A percentile compares a stretch with the other conserved stretches of the same genome.
phyloP scores from a whole-genome alignment of 1,139 yeast genomes.

The Hemisphaericaspora subhashii region DNA sequence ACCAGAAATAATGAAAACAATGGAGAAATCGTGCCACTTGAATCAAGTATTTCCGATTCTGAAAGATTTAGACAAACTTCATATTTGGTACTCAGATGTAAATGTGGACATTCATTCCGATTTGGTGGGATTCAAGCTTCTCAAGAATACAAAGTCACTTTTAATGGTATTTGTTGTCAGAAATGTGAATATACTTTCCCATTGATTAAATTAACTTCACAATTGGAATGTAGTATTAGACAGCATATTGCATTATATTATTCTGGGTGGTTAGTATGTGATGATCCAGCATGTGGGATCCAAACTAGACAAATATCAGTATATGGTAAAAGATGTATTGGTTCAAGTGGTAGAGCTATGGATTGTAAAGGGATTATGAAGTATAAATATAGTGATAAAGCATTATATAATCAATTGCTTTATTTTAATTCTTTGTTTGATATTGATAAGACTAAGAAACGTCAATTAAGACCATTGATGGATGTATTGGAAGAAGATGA shows the following conservation, averaged over 20 bases:
- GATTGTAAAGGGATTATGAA: constrained; percentile 86
- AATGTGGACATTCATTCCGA: constrained; percentile 59
- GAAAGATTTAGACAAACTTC: constrained; percentile 77
- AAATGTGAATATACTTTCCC: constrained; percentile 56
- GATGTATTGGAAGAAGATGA: constrained; percentile 28
- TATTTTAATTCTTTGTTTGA: constrained; percentile 81
- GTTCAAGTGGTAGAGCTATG: constrained; percentile 56
- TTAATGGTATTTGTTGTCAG: constrained; percentile 70
- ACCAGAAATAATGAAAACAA: constrained; percentile 36
- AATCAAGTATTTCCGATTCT: constrained; percentile 74
- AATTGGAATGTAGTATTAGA: constrained; percentile 71
- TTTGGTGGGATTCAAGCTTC: constrained; percentile 78
- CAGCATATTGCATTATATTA: constrained; percentile 74
- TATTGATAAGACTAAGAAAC: constrained; percentile 70
- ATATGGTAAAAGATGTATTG: constrained; percentile 84
- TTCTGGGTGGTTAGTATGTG: constrained; percentile 83
- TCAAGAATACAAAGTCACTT: constrained; percentile 55
- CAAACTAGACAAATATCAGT: constrained; percentile 85
- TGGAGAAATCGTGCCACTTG: constrained; percentile 71
- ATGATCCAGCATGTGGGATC: constrained; percentile 79
- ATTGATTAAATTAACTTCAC: constrained; percentile 60
- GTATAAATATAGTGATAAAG: constrained; percentile 74
- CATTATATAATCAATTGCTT: constrained; percentile 81
- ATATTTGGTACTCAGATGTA: constrained; percentile 57
- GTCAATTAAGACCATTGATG: constrained; percentile 50